Base-by-base conservation (phyloP, 1,139 yeast genomes). In the Nakaseomyces nivariensis region DNA sequence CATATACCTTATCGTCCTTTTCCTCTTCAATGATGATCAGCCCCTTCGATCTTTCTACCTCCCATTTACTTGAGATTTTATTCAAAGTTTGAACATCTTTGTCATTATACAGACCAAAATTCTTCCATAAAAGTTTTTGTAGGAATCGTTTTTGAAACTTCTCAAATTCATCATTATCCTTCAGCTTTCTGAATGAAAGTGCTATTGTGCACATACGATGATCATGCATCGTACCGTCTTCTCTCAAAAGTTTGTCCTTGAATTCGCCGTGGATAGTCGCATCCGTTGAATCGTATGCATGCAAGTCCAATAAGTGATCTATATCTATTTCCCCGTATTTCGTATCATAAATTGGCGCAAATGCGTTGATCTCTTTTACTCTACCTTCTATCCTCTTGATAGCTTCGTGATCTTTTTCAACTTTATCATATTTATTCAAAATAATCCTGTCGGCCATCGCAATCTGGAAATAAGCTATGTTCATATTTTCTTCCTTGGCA, bases 381-480 rank as follows among this genome's bases (percentile, higher is more conserved):
- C 79, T 71, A 1, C 54, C 59, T 31, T 72, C 68, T 2, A 63
- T 55, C 10, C 58, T 55, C 10, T 49, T 32, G 0, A 71, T 52
- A 2, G 54, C 53, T 0, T 58, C 49, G 0, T 71, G 52, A 1
- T 64, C 57, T 1, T 68, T 54, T 41, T 69, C 69, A 4, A 77
- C 58, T 24, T 65, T 69, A 61, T 92, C 98, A 37, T 78, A 69
- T 66, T 92, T 92, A 68, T 94, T 92, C 51, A 92, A 58, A 9
- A 92, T 61, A 0, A 92, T 72, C 7, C 79, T 79, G 65, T 92
- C 98, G 0, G 97, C 97, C 63, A 89, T 71, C 0, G 96, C 96
- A 24, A 94, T 77, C 67, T 92, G 98, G 38, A 88, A 72, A 63
- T 86, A 90, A 0, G 97, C 96, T 0, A 95, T 85, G 0, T 95